A percentile compares a stretch with the other conserved stretches of the same genome.
Evolutionary conservation across 768 basidiomycete species (phyloP).

Genomic region (Russula emetica): DNA sequence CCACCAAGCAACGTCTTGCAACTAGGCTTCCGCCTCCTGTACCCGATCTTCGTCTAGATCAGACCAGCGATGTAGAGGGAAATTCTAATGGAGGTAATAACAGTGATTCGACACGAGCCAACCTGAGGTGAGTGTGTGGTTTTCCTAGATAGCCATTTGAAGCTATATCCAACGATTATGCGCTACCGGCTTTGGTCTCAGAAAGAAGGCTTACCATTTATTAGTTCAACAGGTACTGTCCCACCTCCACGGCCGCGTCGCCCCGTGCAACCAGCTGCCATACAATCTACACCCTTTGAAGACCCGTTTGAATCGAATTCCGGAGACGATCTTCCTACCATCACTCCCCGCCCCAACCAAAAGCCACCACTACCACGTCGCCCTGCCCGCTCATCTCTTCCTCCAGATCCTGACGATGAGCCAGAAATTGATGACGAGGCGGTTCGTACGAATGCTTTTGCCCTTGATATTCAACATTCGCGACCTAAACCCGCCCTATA

Average conservation of each 20-base stretch:
- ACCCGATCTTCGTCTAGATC: constrained; percentile 18
- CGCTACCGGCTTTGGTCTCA: not conserved
- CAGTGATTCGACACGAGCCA: not conserved
- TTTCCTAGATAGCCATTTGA: not conserved
- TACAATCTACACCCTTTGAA: not conserved
- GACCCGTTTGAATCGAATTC: constrained; percentile 15
- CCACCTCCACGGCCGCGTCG: constrained; percentile 5
- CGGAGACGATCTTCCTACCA: not conserved
- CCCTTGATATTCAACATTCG: not conserved
- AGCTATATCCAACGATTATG: not conserved
- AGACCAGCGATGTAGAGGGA: not conserved
- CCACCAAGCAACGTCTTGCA: constrained; percentile 19
- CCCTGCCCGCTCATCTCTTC: constrained; percentile 10
- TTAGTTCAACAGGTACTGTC: constrained; percentile 4
- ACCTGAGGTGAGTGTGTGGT: constrained; percentile 10
- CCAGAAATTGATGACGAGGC: constrained; percentile 2
- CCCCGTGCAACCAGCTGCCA: not conserved
- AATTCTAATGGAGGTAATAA: not conserved
- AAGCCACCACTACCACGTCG: constrained; percentile 20
- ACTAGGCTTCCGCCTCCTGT: constrained; percentile 19
- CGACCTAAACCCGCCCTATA: constrained; percentile 2
- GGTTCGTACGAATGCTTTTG: not conserved
- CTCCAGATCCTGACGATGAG: constrained; percentile 15
- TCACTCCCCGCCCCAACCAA: constrained; percentile 1
- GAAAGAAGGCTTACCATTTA: constrained; percentile 5